phyloP scores from a whole-genome alignment of 129 eudicot species.

The Flaveria robusta region DNA sequence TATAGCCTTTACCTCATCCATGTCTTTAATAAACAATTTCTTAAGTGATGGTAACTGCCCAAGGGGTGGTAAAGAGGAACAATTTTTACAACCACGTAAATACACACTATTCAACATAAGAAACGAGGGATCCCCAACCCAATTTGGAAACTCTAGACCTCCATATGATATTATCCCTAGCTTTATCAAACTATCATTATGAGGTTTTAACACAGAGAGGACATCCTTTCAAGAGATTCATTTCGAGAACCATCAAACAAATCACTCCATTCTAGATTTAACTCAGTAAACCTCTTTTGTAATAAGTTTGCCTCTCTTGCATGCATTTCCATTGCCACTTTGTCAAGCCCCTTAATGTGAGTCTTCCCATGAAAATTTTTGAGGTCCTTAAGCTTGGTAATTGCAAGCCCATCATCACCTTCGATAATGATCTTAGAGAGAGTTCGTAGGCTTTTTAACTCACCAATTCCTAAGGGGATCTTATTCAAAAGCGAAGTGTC shows the following conservation, averaged over 20 bases:
- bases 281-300: background rate
- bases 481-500: conserved; percentile 9
- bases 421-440: conserved; percentile 13
- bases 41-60: conserved; percentile 10
- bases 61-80: conserved; percentile 20
- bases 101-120: background rate
- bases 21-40: background rate
- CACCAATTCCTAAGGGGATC: background rate
- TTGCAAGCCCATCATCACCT: background rate
- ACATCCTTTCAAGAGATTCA: background rate
- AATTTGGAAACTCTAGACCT: background rate
- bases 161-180: background rate
- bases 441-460: conserved; percentile 10
- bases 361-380: background rate
- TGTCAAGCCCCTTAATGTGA: background rate
- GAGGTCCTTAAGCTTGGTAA: background rate
- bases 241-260: conserved; percentile 9
- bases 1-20: background rate
- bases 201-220: background rate
- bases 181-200: background rate
- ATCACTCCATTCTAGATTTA: conserved; percentile 7
- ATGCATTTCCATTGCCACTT: background rate
- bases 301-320: conserved; percentile 1
- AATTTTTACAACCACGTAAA: background rate
- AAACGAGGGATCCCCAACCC: conserved; percentile 10